Percentiles rank a stretch among this genome's conserved stretches.
Conservation (phyloP, 1,284 basidiomycete species). For the Peniophora sp. region DNA sequence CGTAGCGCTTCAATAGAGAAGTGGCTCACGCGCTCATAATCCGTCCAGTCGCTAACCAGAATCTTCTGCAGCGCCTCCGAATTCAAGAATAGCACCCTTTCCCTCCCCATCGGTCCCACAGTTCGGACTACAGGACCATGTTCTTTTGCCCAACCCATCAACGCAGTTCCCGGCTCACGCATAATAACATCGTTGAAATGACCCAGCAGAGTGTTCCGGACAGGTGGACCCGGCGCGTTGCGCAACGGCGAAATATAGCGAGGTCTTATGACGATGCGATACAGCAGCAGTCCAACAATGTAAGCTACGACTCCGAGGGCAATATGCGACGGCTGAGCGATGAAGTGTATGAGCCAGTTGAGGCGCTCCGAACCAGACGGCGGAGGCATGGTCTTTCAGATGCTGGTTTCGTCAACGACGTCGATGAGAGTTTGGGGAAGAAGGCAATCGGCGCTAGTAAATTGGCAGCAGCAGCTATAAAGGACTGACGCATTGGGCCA, state of each 20-base stretch:
- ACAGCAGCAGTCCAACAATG: constrained; percentile 11
- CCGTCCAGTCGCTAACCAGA: constrained; percentile 34
- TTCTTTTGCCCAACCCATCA: constrained; percentile 36
- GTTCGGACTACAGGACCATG: constrained; percentile 34
- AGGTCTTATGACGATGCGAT: constrained; percentile 28
- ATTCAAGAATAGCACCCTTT: constrained; percentile 34
- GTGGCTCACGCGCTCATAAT: constrained; percentile 31
- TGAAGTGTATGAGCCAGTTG: no score
- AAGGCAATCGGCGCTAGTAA: no score
- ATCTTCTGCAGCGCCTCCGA: constrained; percentile 36
- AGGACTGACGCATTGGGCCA: no score
- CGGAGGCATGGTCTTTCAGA: no score
- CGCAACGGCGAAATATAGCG: constrained; percentile 33
- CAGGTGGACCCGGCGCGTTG: constrained; percentile 33
- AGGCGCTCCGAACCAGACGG: no score
- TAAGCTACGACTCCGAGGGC: background rate
- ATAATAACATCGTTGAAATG: constrained; percentile 25
- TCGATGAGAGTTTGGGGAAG: no score
- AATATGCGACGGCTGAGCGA: no score
- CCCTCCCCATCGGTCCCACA: constrained; percentile 37
- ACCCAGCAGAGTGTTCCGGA: constrained; percentile 28
- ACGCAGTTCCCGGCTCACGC: constrained; percentile 35
- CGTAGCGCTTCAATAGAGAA: background rate
- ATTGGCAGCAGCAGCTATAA: no score
- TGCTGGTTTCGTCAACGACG: no score